phyloP scores from a whole-genome alignment of 768 basidiomycete species.

The Crucibulum laeve region DNA sequence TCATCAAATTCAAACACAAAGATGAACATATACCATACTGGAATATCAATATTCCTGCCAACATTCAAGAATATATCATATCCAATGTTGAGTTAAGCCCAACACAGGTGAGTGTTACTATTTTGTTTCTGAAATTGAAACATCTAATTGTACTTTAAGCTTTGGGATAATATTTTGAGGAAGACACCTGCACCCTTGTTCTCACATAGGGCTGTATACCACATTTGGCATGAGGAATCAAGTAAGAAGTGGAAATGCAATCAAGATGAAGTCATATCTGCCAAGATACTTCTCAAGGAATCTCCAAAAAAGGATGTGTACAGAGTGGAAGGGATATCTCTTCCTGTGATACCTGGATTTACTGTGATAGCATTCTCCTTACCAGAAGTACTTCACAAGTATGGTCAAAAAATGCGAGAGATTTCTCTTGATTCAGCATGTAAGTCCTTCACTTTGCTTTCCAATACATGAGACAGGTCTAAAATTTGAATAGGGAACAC shows the following conservation, averaged over 20 bases:
- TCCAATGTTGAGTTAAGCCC: slow-evolving; percentile 4
- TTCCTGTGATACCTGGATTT: slow-evolving; percentile 11
- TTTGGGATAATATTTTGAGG: slow-evolving; percentile 15
- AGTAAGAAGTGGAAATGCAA: slow-evolving; percentile 17
- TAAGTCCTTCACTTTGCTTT: slow-evolving; percentile 4
- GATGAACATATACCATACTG: slow-evolving; percentile 19
- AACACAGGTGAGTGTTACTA: slow-evolving; percentile 9
- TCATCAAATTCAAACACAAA: slow-evolving; percentile 12
- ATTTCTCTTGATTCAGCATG: slow-evolving; percentile 25
- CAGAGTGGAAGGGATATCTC: slow-evolving; percentile 3
- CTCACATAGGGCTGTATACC: slow-evolving; percentile 13
- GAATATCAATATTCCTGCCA: slow-evolving; percentile 12
- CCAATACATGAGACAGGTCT: not conserved
- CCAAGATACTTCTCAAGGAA: slow-evolving; percentile 16
- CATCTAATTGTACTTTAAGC: slow-evolving; percentile 7
- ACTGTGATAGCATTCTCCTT: slow-evolving; percentile 20
- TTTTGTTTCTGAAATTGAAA: not conserved
- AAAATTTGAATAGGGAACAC: slow-evolving; percentile 20
- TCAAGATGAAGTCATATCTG: slow-evolving; percentile 20
- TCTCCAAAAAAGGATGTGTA: slow-evolving; percentile 5
- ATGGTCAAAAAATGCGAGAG: slow-evolving; percentile 18
- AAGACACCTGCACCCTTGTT: not conserved
- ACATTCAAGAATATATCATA: slow-evolving; percentile 8
- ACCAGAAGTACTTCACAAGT: slow-evolving; percentile 15
- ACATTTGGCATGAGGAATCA: slow-evolving; percentile 12